phyloP scores from a whole-genome alignment of 768 basidiomycete species.

The Kockovaella imperatae region DNA sequence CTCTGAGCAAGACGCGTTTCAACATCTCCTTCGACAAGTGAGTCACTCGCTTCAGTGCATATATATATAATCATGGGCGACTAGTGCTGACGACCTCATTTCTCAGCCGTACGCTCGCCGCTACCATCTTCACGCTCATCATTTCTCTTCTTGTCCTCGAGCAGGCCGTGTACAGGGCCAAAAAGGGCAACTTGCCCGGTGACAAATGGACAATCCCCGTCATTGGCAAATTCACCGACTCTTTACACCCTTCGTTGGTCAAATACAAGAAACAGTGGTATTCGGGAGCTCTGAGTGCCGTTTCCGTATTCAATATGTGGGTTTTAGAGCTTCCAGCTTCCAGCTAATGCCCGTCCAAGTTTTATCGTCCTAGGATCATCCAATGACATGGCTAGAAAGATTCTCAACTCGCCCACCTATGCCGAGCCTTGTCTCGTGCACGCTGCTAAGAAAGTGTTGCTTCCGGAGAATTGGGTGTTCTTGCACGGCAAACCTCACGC shows the following conservation, averaged over 20 bases:
- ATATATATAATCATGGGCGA: neutral
- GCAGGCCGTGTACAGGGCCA: conserved; percentile 67
- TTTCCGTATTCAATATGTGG: conserved; percentile 97
- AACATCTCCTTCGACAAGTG: conserved; percentile 39
- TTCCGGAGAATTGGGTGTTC: conserved; percentile 95
- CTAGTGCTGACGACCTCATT: neutral
- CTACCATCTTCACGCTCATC: conserved; percentile 52
- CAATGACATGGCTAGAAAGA: conserved; percentile 87
- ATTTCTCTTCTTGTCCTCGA: conserved; percentile 72
- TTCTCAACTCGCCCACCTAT: conserved; percentile 83
- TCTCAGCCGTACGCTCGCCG: conserved; percentile 33
- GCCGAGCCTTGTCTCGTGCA: conserved; percentile 92
- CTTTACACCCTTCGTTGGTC: conserved; percentile 82
- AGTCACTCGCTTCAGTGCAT: conserved; percentile 7
- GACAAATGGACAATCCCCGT: conserved; percentile 90
- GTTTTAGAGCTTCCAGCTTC: conserved; percentile 28
- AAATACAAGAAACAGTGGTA: conserved; percentile 89
- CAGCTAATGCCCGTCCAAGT: conserved; percentile 48
- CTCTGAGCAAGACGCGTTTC: conserved; percentile 25
- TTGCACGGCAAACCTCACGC: conserved; percentile 86
- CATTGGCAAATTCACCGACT: conserved; percentile 93
- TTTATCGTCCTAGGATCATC: conserved; percentile 98
- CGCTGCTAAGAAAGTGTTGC: conserved; percentile 78
- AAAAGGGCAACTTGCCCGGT: conserved; percentile 83
- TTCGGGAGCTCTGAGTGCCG: conserved; percentile 73